Conservation (phyloP, 2,329 filamentous ascomycete genomes). For the Clonostachys solani region DNA sequence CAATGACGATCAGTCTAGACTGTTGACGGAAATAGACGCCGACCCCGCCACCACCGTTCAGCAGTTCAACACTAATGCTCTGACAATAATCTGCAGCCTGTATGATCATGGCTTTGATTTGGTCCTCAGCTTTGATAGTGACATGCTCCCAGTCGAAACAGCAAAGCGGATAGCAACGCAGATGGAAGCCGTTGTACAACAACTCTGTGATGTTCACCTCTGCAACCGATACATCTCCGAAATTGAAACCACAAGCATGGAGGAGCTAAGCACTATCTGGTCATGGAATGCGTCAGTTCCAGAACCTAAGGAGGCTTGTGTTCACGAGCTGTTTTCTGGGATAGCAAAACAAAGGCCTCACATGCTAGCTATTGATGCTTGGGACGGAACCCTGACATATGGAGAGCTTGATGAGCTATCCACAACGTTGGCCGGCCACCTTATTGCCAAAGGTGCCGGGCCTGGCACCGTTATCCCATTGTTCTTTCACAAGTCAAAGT, state of each 20-base stretch:
- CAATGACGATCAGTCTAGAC: not conserved
- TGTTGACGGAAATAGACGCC: constrained; percentile 1
- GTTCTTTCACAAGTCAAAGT: constrained; percentile 30
- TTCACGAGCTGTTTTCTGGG: not conserved
- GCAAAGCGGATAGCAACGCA: not conserved
- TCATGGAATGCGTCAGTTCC: not conserved
- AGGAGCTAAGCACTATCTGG: not conserved
- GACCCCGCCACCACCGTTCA: not conserved
- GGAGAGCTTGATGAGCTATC: constrained; percentile 10
- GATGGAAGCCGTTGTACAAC: not conserved
- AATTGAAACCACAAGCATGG: not conserved
- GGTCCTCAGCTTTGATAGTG: not conserved
- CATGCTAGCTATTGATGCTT: constrained; percentile 14
- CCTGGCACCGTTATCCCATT: constrained; percentile 18
- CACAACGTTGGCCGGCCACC: constrained; percentile 9
- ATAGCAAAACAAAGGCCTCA: constrained; percentile 10
- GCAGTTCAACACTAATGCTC: constrained; percentile 1
- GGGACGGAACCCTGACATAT: constrained; percentile 16
- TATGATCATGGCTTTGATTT: not conserved
- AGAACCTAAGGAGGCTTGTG: not conserved
- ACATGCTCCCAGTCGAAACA: not conserved
- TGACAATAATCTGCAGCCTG: not conserved
- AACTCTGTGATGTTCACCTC: not conserved
- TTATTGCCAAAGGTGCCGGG: constrained; percentile 8
- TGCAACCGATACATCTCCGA: not conserved